Percentiles rank a stretch among this genome's conserved stretches.
Conservation (phyloP, 352 stramenopile species). For the Globisporangium abappressorium region DNA sequence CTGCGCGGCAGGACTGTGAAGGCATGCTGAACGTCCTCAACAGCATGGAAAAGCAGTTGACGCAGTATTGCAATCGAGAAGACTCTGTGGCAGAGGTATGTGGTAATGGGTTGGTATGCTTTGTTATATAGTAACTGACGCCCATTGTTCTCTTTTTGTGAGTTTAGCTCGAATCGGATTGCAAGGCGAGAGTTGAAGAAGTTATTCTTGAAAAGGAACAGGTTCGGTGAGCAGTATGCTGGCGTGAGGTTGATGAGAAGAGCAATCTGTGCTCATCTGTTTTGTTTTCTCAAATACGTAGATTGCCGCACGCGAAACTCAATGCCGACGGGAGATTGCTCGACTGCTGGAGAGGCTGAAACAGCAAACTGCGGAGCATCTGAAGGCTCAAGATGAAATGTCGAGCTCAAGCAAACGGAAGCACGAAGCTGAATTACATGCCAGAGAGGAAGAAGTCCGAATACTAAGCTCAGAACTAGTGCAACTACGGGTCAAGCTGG, state of each 20-base stretch:
- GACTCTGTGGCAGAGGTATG: slow-evolving; percentile 68
- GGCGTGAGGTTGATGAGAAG: neutral
- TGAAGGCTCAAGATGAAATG: slow-evolving; percentile 50
- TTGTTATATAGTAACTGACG: neutral
- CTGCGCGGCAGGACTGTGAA: slow-evolving; percentile 73
- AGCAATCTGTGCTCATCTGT: neutral
- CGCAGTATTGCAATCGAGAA: slow-evolving; percentile 68
- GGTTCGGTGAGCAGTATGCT: slow-evolving; percentile 24
- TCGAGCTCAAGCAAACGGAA: slow-evolving; percentile 27
- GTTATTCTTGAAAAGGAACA: slow-evolving; percentile 76
- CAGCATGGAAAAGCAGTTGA: slow-evolving; percentile 82
- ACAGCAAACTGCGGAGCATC: slow-evolving; percentile 41
- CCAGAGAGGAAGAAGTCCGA: slow-evolving; percentile 50
- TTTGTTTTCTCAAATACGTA: slow-evolving; percentile 7
- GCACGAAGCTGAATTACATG: slow-evolving; percentile 39
- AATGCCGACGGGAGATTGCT: slow-evolving; percentile 66
- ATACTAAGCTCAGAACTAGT: slow-evolving; percentile 42
- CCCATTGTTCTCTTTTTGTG: neutral
- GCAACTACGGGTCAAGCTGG: slow-evolving; percentile 52
- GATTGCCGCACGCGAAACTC: slow-evolving; percentile 57
- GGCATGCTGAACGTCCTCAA: slow-evolving; percentile 82
- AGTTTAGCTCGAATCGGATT: slow-evolving; percentile 61
- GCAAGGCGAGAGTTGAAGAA: slow-evolving; percentile 68
- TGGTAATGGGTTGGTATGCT: neutral
- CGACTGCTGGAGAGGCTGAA: slow-evolving; percentile 57